These are phyloP conservation scores for Persicaria maculosa DNA, from an alignment of 148 eudicot species.

Conservation along the genomic window DNA sequence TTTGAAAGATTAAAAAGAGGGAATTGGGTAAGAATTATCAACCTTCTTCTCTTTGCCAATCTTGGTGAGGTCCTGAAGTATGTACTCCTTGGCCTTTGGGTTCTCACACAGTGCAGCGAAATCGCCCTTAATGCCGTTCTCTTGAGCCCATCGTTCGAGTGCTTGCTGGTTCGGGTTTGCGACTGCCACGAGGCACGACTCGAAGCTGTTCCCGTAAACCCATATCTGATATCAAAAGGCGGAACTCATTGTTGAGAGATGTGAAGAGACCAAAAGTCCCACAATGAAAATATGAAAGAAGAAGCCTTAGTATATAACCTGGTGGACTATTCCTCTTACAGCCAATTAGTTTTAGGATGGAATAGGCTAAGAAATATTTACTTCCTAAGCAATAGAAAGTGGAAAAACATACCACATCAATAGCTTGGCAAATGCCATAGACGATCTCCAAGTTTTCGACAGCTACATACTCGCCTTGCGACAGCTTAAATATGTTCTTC, in stretches of 20 bases:
- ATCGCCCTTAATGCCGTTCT: conserved; percentile 51
- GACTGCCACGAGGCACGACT: conserved; percentile 65
- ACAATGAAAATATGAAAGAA: too few species aligned
- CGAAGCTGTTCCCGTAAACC: conserved; percentile 81
- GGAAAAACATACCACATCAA: conserved; percentile 61
- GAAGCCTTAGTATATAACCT: too few species aligned
- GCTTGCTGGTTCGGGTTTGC: conserved; percentile 60
- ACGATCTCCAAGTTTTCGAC: conserved; percentile 94
- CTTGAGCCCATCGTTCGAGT: conserved; percentile 57
- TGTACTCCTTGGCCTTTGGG: conserved; percentile 55
- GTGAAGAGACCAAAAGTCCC: too few species aligned
- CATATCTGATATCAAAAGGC: conserved; percentile 42
- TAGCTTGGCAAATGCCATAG: conserved; percentile 54
- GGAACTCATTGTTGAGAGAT: background rate
- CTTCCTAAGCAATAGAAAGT: background rate
- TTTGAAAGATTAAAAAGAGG: background rate
- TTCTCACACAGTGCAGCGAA: conserved; percentile 56
- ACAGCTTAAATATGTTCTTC: conserved; percentile 96
- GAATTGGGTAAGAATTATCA: background rate
- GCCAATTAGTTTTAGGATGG: too few species aligned
- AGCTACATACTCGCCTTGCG: conserved; percentile 98
- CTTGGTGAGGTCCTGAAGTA: conserved; percentile 59
- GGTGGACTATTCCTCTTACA: too few species aligned
- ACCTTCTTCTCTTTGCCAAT: conserved; percentile 82
- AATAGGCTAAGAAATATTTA: too few species aligned